phyloP scores from a whole-genome alignment of 169 alveolate genomes.

The Perkinsus marinus region DNA sequence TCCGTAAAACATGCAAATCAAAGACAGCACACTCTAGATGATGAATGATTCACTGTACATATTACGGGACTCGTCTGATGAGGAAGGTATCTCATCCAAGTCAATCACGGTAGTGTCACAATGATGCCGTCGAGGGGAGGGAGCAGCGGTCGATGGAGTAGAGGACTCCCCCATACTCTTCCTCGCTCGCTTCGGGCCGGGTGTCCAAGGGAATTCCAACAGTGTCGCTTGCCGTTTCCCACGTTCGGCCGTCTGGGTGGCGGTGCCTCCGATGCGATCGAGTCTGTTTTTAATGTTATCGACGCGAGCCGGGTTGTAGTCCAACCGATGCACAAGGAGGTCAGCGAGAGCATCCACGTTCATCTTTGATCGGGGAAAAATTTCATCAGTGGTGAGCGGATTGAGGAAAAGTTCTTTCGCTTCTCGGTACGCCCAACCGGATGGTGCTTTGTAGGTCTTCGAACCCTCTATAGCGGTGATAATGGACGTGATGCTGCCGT shows the following conservation, averaged over 20 bases:
- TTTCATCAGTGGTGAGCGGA: not conserved
- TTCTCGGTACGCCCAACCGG: not conserved
- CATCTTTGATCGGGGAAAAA: not conserved
- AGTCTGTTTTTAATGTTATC: not conserved
- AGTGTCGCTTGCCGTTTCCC: not conserved
- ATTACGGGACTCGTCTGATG: not conserved
- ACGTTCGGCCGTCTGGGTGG: not conserved
- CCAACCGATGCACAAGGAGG: not conserved
- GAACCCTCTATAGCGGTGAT: constrained; percentile 14
- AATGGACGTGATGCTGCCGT: constrained; percentile 62
- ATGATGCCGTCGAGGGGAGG: not conserved
- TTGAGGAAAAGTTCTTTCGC: not conserved
- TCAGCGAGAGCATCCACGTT: not conserved
- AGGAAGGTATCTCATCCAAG: not conserved
- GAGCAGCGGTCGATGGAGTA: not conserved
- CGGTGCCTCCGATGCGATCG: not conserved
- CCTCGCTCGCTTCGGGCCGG: not conserved
- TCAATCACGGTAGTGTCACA: not conserved
- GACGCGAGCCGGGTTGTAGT: not conserved
- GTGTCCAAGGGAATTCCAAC: not conserved
- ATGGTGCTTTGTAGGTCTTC: not conserved
- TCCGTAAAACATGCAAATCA: not conserved
- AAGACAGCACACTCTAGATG: not conserved
- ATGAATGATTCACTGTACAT: not conserved
- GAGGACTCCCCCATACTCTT: not conserved